These are phyloP conservation scores for Sarocladium brachiariae DNA, from an alignment of 2,329 filamentous ascomycete species.

Conservation along the genomic window DNA sequence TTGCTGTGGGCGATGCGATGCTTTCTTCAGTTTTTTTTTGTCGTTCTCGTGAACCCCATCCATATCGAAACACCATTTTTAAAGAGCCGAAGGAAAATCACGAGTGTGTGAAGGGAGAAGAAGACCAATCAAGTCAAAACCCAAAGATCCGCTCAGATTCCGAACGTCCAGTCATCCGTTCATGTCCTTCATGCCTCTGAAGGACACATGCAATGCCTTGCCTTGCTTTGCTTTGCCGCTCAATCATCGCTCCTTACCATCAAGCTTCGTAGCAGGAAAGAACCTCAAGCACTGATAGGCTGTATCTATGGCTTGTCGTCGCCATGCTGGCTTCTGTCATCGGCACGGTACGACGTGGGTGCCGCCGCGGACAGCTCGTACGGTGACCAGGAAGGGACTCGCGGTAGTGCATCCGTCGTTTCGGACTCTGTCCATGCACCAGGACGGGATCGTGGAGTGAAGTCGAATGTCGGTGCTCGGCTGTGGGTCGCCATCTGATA, in stretches of 20 bases:
- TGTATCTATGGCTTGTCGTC: background rate
- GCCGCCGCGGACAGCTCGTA: background rate
- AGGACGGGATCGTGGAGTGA: background rate
- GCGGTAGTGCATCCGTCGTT: background rate
- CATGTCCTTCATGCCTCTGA: background rate
- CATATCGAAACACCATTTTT: background rate
- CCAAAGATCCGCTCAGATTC: background rate
- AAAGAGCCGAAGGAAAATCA: background rate
- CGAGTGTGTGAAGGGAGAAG: background rate
- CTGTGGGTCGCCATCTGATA: constrained; percentile 3
- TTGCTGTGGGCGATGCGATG: too few relatives aligned
- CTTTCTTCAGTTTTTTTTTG: too few relatives aligned
- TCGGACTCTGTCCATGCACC: background rate
- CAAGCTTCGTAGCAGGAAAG: background rate
- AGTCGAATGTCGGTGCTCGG: background rate
- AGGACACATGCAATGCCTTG: too few relatives aligned
- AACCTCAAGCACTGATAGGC: background rate
- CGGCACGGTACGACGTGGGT: background rate
- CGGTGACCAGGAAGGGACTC: background rate
- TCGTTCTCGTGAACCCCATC: background rate
- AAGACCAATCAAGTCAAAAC: background rate
- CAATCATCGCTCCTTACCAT: background rate
- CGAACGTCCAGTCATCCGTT: background rate
- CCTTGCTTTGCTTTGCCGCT: background rate
- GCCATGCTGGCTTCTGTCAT: background rate